Percentiles rank a stretch among this genome's conserved stretches.
phyloP scores from a whole-genome alignment of 2,329 filamentous ascomycete genomes.

The Claviceps cyperi region DNA sequence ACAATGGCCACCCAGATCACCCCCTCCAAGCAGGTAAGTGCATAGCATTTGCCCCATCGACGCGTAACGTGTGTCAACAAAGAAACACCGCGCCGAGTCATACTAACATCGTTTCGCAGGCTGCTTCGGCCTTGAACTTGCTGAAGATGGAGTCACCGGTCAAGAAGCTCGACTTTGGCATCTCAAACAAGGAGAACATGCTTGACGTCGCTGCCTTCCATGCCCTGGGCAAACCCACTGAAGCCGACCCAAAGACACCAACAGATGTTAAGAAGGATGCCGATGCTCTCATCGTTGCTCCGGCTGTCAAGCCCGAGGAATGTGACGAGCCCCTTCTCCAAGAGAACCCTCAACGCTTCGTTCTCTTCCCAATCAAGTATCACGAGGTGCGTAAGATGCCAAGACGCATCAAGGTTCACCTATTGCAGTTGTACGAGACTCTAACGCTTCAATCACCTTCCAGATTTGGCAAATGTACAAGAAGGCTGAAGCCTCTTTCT shows the following conservation, averaged over 20 bases:
- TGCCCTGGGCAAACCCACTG: constrained; percentile 39
- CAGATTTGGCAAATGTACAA: constrained; percentile 99
- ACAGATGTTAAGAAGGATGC: constrained; percentile 26
- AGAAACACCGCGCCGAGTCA: not conserved
- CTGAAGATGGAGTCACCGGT: constrained; percentile 87
- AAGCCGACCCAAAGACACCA: constrained; percentile 44
- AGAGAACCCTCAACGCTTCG: constrained; percentile 92
- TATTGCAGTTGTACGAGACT: not conserved
- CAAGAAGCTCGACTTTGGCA: constrained; percentile 74
- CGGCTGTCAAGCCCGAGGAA: constrained; percentile 52
- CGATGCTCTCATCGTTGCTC: constrained; percentile 25
- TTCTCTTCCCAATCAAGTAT: constrained; percentile 98
- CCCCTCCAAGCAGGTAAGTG: constrained; percentile 42
- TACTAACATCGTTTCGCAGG: constrained; percentile 39
- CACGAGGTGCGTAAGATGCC: constrained; percentile 69
- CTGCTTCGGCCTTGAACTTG: constrained; percentile 70
- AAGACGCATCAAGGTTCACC: constrained; percentile 54
- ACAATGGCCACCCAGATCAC: constrained; percentile 64
- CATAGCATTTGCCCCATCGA: constrained; percentile 4
- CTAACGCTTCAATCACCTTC: constrained; percentile 5
- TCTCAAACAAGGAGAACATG: constrained; percentile 70
- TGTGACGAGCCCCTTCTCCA: constrained; percentile 79
- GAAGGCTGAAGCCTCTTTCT: constrained; percentile 98
- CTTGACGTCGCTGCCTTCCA: constrained; percentile 36
- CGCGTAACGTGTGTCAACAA: not conserved